Conservation (phyloP, 208 protist species). For the Herpetomonas samuelpessoai region DNA sequence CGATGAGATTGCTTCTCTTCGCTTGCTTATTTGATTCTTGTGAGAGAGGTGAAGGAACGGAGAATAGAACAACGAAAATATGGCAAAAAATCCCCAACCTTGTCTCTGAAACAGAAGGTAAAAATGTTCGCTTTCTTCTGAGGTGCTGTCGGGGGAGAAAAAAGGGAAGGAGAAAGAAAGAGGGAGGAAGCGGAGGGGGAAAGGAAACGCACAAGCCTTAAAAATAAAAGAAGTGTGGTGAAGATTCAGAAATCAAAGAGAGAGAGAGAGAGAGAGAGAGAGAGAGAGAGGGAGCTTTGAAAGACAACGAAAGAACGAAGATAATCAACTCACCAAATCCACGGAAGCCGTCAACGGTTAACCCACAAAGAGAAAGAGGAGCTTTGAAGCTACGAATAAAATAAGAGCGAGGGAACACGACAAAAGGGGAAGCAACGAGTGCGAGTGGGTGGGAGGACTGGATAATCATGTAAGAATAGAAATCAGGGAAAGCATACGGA, state of each 20-base stretch:
- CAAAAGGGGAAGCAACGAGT: too few species aligned
- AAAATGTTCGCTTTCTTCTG: too few species aligned
- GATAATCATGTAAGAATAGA: not conserved
- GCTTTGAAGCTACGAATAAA: slow-evolving; percentile 7
- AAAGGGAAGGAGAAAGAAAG: not conserved
- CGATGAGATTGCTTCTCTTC: too few species aligned
- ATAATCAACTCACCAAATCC: slow-evolving; percentile 6
- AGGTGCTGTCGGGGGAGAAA: too few species aligned
- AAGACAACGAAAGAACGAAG: not conserved
- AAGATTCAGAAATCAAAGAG: not conserved
- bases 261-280: not conserved
- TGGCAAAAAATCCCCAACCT: too few species aligned
- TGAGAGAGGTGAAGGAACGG: too few species aligned
- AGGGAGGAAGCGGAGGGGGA: not conserved
- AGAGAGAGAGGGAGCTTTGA: slow-evolving; percentile 4
- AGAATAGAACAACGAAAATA: too few species aligned
- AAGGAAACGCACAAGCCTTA: not conserved
- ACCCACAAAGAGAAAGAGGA: not conserved
- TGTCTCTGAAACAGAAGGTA: too few species aligned
- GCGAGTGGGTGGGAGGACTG: too few species aligned
- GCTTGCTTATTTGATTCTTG: too few species aligned
- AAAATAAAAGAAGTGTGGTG: not conserved
- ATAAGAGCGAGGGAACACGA: too few species aligned
- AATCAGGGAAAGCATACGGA: slow-evolving; percentile 1
- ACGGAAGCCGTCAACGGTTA: not conserved